phyloP scores from a whole-genome alignment of 352 stramenopile genomes.

The Globisporangium polare region DNA sequence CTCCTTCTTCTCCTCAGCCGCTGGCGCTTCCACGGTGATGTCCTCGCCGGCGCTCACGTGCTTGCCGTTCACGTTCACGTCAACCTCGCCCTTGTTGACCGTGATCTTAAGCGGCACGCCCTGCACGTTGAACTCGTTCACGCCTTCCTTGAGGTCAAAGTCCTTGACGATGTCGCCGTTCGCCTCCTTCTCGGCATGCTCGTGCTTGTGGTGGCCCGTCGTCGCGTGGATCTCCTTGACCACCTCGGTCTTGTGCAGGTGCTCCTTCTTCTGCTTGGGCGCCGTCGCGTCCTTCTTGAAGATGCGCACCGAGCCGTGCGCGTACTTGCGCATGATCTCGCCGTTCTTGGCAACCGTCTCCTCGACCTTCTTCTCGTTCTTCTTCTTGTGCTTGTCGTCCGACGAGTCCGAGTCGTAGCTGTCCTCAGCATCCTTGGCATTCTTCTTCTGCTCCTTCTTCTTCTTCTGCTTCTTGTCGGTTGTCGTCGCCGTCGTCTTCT shows the following conservation, averaged over 20 bases:
- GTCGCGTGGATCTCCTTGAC: constrained; percentile 10
- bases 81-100: constrained; percentile 14
- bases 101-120: constrained; percentile 15
- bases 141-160: constrained; percentile 16
- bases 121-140: constrained; percentile 15
- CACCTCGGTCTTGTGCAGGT: constrained; percentile 5
- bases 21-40: constrained; percentile 7
- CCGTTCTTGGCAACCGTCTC: constrained; percentile 18
- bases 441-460: constrained; percentile 11
- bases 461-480: constrained; percentile 10
- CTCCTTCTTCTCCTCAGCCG: not conserved
- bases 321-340: constrained; percentile 47
- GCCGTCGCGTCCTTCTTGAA: constrained; percentile 12
- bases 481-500: constrained; percentile 22
- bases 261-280: constrained; percentile 12
- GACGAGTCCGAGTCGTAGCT: constrained; percentile 13
- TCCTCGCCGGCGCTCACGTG: constrained; percentile 13
- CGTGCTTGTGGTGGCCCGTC: constrained; percentile 12
- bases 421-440: constrained; percentile 21
- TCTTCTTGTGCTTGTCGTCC: constrained; percentile 20
- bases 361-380: constrained; percentile 17
- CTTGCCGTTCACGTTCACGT: constrained; percentile 15
- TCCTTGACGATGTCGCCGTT: constrained; percentile 14
- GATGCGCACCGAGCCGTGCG: constrained; percentile 47
- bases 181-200: constrained; percentile 1